Base-by-base conservation (phyloP, 1,139 yeast species). In the Candida labiduridarum region DNA sequence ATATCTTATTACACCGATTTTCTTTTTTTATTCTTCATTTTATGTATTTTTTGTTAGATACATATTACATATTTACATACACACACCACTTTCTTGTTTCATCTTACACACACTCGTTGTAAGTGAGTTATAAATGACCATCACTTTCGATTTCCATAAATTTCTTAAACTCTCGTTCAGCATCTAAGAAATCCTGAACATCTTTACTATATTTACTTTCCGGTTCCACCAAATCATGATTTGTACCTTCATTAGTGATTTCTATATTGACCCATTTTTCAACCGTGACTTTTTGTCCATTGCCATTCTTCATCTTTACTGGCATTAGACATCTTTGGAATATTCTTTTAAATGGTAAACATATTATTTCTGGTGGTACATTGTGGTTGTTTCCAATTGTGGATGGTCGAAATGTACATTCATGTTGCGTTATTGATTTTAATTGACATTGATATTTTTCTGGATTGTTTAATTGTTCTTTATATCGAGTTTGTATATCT, bases 341-440 rank as follows among this genome's bases (percentile, higher is more conserved):
- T 5, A 80, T 54, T 44, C 86, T 59, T 53, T 76, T 80, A 64
- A 82, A 82, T 2, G 86, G 85, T 15, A 78, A 62, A 56, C 86
- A 82, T 29, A 78, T 69, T 50, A 79, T 76, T 50, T 78, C 72
- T 3, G 76, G 74, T 1, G 74, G 69, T 34, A 62, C 60, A 7
- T 65, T 55, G 9, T 10, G 16, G n/a, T 35, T 18, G 34, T 46
- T 45, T 15, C 47, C 31, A 14, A 39, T 36, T 7, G 43, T 44
- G 8, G 45, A 40, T 3, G 59, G 56, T 44, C 63, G 63, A 53
- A 76, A 76, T 2, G 80, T 77, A 55, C 83, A 79, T 56, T 77
- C 81, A 59, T 76, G 78, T 58, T 82, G 85, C 0, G 77, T 71
- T 22, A 82, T 61, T 43, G 76, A 67, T 52, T 69, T 74, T 31